These are phyloP conservation scores for Cicer yamashitae DNA, from an alignment of 306 rosid genomes.

Conservation along the genomic window DNA sequence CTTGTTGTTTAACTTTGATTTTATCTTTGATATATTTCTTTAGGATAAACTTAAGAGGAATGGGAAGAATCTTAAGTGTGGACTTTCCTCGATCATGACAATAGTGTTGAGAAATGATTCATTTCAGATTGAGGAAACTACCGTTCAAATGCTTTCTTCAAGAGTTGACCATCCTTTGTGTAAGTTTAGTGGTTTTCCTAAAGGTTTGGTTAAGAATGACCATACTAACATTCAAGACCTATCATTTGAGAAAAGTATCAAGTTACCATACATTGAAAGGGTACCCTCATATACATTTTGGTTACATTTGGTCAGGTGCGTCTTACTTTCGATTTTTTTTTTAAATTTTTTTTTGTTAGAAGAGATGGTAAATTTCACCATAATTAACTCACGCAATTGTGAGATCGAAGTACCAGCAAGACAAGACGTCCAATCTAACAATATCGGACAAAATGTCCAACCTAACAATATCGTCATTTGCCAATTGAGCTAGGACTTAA, in stretches of 20 bases:
- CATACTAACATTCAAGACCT: slow-evolving; percentile 40
- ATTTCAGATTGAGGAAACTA: slow-evolving; percentile 25
- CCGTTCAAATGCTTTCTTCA: slow-evolving; percentile 52
- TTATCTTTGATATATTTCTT: slow-evolving; percentile 32
- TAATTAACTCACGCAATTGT: too few relatives aligned
- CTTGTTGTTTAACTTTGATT: background rate
- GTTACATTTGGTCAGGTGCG: slow-evolving; percentile 76
- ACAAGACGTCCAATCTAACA: too few relatives aligned
- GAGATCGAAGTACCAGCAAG: too few relatives aligned
- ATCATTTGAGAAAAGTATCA: slow-evolving; percentile 41
- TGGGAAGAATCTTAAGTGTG: slow-evolving; percentile 51
- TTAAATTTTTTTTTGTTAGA: too few relatives aligned
- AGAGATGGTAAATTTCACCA: too few relatives aligned
- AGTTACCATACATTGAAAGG: slow-evolving; percentile 56
- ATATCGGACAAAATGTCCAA: too few relatives aligned
- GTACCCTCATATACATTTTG: slow-evolving; percentile 73
- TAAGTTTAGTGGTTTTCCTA: slow-evolving; percentile 54
- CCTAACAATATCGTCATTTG: too few relatives aligned
- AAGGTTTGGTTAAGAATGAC: slow-evolving; percentile 55
- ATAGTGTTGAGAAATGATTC: slow-evolving; percentile 38
- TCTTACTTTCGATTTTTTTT: background rate
- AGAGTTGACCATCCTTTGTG: slow-evolving; percentile 58
- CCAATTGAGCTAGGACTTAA: too few relatives aligned
- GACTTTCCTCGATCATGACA: slow-evolving; percentile 34
- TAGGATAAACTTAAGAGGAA: slow-evolving; percentile 69